Base-by-base conservation (phyloP, 805 yeast species). In the Metschnikowia drakensbergensis region DNA sequence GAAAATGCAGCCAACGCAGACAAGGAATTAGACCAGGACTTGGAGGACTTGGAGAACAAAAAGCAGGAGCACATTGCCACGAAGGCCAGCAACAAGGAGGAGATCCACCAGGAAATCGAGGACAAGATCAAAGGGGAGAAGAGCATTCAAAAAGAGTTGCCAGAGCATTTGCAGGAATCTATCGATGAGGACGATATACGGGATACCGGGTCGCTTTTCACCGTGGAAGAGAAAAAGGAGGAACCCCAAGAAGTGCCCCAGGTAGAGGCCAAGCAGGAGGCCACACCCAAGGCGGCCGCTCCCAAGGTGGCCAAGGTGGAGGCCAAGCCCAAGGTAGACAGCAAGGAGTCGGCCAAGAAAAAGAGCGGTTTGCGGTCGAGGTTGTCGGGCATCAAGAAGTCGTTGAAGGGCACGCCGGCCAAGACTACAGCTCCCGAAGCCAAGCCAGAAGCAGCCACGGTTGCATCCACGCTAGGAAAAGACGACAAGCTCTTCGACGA, bases 101-200 rank as follows among this genome's bases (percentile, higher is more conserved):
- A 64, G 31, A 71, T 72, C 48, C 55, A 59, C 49, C 48, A 48
- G 11, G 60, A 58, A 5, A 53, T 71, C 32, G 68, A 67, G 25
- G 63, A 64, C 29, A 59, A 61, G 54, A 72, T 72, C 65, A 79
- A 64, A 43, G 78, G 76, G 44, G 80, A 74, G 55, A 74, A 69
- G 57, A 69, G 67, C 47, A 76, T 80, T 56, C 78, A 79, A 55
- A 60, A 54, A 10, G 76, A 70, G 48, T 71, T 77, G 52, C 84
- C 84, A 9, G 81, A 75, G 43, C 84, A 80, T 62, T 66, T 80
- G 58, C 71, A 67, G 50, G 61, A 49, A 13, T 63, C 63, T 4
- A 55, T 72, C 10, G 64, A 70, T 50, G 76, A 72, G 51, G 51
- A 54, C 40, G 63, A 64, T 50, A 58, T 71, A 33, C 62, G 64